phyloP scores from a whole-genome alignment of 495 filamentous ascomycete genomes.

The Paragyromitra xinjiangensis region DNA sequence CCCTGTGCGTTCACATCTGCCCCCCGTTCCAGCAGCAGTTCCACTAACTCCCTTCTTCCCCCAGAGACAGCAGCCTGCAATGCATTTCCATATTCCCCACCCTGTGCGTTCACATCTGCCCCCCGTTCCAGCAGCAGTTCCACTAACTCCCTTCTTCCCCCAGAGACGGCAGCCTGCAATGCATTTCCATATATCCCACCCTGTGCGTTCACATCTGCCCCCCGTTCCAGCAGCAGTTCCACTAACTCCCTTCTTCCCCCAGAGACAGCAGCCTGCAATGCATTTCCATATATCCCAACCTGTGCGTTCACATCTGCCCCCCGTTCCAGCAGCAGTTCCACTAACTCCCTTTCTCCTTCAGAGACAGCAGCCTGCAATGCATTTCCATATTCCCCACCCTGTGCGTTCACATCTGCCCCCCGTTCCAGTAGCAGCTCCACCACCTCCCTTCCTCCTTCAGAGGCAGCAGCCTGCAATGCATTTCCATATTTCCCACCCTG shows the following conservation, averaged over 20 bases:
- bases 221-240: too few relatives aligned
- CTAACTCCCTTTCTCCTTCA: too few relatives aligned
- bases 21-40: neutral
- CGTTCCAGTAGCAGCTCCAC: neutral
- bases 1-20: neutral
- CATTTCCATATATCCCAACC: too few relatives aligned
- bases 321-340: too few relatives aligned
- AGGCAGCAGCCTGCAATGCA: neutral
- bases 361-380: too few relatives aligned
- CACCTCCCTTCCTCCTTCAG: neutral
- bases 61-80: slow-evolving; percentile 3
- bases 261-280: too few relatives aligned
- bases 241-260: too few relatives aligned
- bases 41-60: neutral
- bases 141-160: neutral
- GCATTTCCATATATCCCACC: too few relatives aligned
- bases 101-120: slow-evolving; percentile 1
- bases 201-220: too few relatives aligned
- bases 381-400: neutral
- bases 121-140: slow-evolving; percentile 4
- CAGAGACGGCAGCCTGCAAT: too few relatives aligned
- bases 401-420: neutral
- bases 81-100: neutral
- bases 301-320: too few relatives aligned
- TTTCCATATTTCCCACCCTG: neutral